A percentile compares a stretch with the other conserved stretches of the same genome.
Evolutionary conservation across 305 asterid genomes (phyloP).

Genomic region (Solanum hybrid): DNA sequence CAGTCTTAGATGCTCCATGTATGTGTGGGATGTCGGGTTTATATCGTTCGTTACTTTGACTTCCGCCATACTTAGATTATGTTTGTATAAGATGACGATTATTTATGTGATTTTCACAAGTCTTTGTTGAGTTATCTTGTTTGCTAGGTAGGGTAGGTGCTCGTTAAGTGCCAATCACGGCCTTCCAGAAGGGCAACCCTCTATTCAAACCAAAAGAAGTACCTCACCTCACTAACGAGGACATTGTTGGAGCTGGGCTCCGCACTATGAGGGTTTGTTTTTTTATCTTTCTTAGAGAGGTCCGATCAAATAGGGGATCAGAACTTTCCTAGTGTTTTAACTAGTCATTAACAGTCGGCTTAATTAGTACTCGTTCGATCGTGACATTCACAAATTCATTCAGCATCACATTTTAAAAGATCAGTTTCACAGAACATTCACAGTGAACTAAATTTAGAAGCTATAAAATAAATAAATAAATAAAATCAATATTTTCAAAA

Average conservation of each 20-base stretch:
- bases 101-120: not conserved
- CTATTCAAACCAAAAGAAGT: not conserved
- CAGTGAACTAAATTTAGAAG: not conserved
- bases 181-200: not conserved
- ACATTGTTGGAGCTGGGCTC: not conserved
- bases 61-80: not conserved
- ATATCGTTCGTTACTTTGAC: not conserved
- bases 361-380: not conserved
- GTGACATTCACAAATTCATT: not conserved
- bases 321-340: not conserved
- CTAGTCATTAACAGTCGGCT: not conserved
- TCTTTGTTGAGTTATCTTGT: not conserved
- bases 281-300: not conserved
- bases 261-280: not conserved
- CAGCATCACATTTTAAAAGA: not conserved
- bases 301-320: not conserved
- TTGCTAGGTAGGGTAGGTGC: not conserved
- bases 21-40: not conserved
- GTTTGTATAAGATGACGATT: not conserved
- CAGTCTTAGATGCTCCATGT: not conserved
- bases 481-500: not conserved
- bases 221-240: not conserved
- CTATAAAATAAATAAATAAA: not conserved
- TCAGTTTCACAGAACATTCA: not conserved
- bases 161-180: not conserved